These are phyloP conservation scores for Glaciozyma martinii DNA, from an alignment of 768 basidiomycete species.

Conservation along the genomic window DNA sequence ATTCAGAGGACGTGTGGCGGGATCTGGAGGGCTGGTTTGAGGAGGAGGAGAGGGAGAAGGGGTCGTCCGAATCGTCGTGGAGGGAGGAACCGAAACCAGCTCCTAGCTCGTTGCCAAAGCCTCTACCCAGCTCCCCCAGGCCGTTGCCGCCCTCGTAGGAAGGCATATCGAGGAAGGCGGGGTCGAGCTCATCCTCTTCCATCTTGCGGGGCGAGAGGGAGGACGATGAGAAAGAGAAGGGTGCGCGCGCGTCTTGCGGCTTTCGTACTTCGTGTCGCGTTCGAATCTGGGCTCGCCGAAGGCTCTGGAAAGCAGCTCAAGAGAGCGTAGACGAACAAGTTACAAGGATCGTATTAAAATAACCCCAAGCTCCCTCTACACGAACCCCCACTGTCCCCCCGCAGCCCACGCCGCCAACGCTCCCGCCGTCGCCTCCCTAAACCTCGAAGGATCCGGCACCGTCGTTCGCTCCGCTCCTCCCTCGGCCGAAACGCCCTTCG, in stretches of 20 bases:
- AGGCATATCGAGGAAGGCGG: conserved; percentile 21
- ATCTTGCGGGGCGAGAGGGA: background rate
- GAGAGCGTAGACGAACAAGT: too few species aligned
- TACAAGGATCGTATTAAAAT: too few species aligned
- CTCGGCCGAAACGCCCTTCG: conserved; percentile 20
- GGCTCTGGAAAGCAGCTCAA: too few species aligned
- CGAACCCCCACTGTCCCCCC: conserved; percentile 23
- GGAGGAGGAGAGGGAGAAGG: too few species aligned
- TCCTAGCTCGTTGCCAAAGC: conserved; percentile 1
- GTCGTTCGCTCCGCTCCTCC: conserved; percentile 27
- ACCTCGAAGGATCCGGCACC: conserved; percentile 17
- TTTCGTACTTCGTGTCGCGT: too few species aligned
- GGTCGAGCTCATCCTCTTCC: conserved; percentile 23
- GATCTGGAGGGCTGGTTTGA: too few species aligned
- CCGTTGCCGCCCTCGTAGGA: background rate
- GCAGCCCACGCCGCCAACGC: conserved; percentile 29
- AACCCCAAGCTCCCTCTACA: conserved; percentile 3
- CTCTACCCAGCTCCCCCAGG: background rate
- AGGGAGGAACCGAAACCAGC: background rate
- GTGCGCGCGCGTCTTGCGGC: too few species aligned
- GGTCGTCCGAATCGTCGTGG: background rate
- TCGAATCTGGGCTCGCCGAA: too few species aligned
- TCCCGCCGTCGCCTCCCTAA: conserved; percentile 11
- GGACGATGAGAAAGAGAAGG: background rate
- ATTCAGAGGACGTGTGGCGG: too few species aligned